phyloP scores from a whole-genome alignment of 768 basidiomycete genomes.

The Boletus vermiculosoides region DNA sequence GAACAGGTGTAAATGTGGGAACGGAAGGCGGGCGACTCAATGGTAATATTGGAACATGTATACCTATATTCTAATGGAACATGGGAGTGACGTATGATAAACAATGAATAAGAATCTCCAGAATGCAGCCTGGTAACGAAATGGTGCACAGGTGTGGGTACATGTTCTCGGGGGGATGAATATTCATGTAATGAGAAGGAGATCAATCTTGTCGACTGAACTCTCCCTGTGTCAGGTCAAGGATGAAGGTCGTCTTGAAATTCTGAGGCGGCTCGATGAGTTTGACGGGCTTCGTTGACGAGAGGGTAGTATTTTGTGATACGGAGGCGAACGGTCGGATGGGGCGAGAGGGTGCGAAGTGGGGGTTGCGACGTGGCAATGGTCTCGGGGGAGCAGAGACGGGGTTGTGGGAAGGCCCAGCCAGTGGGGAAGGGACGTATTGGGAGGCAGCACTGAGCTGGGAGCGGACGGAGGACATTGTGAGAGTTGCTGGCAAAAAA shows the following conservation, averaged over 20 bases:
- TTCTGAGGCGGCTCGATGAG: constrained; percentile 79
- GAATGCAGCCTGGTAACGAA: background rate
- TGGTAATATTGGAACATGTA: constrained; percentile 18
- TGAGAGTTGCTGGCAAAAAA: constrained; percentile 38
- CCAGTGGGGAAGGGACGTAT: constrained; percentile 62
- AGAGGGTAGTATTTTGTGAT: constrained; percentile 21
- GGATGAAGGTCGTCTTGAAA: constrained; percentile 65
- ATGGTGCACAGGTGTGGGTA: background rate
- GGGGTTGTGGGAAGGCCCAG: constrained; percentile 37
- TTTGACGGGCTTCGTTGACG: constrained; percentile 56
- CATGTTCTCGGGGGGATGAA: background rate
- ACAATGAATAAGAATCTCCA: constrained; percentile 22
- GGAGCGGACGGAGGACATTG: constrained; percentile 38
- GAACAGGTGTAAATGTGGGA: constrained; percentile 1
- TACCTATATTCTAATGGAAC: constrained; percentile 19
- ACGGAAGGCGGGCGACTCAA: background rate
- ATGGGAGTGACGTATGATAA: constrained; percentile 15
- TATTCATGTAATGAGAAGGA: background rate
- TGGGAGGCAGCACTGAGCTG: constrained; percentile 34
- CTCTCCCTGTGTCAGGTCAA: constrained; percentile 82
- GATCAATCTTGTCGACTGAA: constrained; percentile 64
- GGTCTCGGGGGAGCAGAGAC: constrained; percentile 34
- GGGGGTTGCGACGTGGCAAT: constrained; percentile 43
- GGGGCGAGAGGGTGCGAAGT: constrained; percentile 72
- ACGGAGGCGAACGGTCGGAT: constrained; percentile 77